Evolutionary conservation across 1,139 yeast species (phyloP).

Genomic region (Saccharomyces hybrid): DNA sequence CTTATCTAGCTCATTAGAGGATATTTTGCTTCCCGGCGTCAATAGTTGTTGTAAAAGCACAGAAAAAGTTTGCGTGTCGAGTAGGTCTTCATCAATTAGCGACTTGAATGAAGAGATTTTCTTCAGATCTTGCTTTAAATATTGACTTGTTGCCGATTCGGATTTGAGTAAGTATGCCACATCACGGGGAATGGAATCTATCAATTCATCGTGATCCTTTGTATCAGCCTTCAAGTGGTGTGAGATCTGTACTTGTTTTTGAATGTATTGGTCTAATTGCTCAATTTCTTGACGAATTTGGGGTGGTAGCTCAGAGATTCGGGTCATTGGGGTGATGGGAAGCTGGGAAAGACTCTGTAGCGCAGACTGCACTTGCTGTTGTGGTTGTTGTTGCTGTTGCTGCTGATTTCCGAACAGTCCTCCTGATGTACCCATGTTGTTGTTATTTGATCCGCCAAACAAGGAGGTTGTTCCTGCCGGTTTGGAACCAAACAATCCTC

Average conservation of each 20-base stretch:
- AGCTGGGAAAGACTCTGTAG: constrained; percentile 30
- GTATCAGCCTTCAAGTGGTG: constrained; percentile 65
- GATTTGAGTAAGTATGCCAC: constrained; percentile 62
- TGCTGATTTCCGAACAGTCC: constrained; percentile 22
- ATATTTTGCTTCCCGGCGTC: constrained; percentile 58
- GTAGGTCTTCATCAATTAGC: constrained; percentile 38
- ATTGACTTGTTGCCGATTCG: constrained; percentile 57
- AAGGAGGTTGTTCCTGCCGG: constrained; percentile 14
- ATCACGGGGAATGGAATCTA: constrained; percentile 80
- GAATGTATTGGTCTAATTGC: constrained; percentile 75
- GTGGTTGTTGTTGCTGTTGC: constrained; percentile 28
- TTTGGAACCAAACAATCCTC: constrained; percentile 27
- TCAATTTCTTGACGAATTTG: constrained; percentile 70
- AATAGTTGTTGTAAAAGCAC: constrained; percentile 59
- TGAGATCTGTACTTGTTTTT: constrained; percentile 73
- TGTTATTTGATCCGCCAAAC: neutral
- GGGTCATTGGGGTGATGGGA: constrained; percentile 73
- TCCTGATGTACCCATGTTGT: constrained; percentile 4
- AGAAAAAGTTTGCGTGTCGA: constrained; percentile 60
- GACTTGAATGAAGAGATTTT: constrained; percentile 37
- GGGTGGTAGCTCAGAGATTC: constrained; percentile 79
- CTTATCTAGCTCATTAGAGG: constrained; percentile 48
- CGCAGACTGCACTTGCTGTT: constrained; percentile 34
- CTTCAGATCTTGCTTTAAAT: constrained; percentile 56
- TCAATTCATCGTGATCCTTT: constrained; percentile 57